Conservation (phyloP, 2,329 filamentous ascomycete genomes). For the Alternaria dauci region DNA sequence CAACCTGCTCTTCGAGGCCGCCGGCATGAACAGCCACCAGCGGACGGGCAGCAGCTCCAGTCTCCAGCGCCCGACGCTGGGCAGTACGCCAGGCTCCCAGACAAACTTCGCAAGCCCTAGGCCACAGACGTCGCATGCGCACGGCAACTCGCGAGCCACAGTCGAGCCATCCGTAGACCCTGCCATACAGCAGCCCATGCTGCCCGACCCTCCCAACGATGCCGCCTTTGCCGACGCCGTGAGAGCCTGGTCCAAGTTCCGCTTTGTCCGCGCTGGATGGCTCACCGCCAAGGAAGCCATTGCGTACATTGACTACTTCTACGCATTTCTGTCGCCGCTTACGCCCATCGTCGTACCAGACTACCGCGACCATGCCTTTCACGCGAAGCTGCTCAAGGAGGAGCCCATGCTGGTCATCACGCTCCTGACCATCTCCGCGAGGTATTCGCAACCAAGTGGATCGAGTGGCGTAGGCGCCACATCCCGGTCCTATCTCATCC, state of each 20-base stretch:
- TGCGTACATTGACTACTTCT: constrained; percentile 95
- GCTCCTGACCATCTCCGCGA: constrained; percentile 87
- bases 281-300: constrained; percentile 94
- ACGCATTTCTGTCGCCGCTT: constrained; percentile 86
- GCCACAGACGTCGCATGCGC: constrained; percentile 32
- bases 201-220: constrained; percentile 47
- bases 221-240: constrained; percentile 69
- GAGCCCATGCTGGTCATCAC: constrained; percentile 94
- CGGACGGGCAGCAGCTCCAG: constrained; percentile 57
- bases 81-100: constrained; percentile 49
- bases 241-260: constrained; percentile 87
- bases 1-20: constrained; percentile 89
- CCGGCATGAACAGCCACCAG: constrained; percentile 59
- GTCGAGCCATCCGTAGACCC: constrained; percentile 44
- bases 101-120: constrained; percentile 48
- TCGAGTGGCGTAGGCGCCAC: constrained; percentile 71
- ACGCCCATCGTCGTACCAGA: constrained; percentile 94
- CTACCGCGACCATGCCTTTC: constrained; percentile 81
- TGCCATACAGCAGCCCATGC: constrained; percentile 35
- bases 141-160: constrained; percentile 33
- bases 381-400: constrained; percentile 81
- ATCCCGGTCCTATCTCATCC: constrained; percentile 88
- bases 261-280: constrained; percentile 97
- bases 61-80: constrained; percentile 46
- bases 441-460: constrained; percentile 81